These are phyloP conservation scores for Xylaria bambusicola DNA, from an alignment of 495 filamentous ascomycete genomes.

Conservation along the genomic window DNA sequence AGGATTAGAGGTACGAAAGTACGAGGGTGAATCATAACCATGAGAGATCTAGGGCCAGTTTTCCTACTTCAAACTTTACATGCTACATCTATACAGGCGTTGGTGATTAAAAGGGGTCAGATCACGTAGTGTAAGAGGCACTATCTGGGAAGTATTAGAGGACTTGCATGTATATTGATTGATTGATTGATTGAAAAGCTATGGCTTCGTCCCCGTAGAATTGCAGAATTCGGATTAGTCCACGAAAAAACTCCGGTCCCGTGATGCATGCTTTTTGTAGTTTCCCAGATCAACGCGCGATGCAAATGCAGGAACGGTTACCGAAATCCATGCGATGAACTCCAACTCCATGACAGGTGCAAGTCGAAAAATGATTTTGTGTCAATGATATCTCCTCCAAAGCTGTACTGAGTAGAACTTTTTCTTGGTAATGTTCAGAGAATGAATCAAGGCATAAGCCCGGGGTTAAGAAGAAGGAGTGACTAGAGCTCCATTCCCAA, in stretches of 20 bases:
- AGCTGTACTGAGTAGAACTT: no score
- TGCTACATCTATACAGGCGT: constrained; percentile 11
- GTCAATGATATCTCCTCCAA: constrained; percentile 7
- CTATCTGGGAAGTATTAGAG: neutral
- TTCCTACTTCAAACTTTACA: neutral
- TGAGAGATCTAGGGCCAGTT: constrained; percentile 1
- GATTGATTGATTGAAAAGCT: no score
- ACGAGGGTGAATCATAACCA: constrained; percentile 61
- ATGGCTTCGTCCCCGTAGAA: constrained; percentile 8
- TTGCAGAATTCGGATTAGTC: constrained; percentile 10
- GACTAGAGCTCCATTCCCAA: constrained; percentile 77
- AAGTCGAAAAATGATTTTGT: constrained; percentile 7
- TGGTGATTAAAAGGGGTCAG: neutral
- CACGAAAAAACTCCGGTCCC: neutral
- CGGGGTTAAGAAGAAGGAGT: no score
- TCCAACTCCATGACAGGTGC: constrained; percentile 11
- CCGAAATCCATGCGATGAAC: neutral
- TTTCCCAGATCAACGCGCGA: neutral
- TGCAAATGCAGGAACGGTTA: constrained; percentile 3
- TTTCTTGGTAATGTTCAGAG: no score
- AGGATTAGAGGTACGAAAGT: constrained; percentile 73
- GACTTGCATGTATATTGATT: constrained; percentile 18
- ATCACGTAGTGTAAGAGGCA: neutral
- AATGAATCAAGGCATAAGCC: no score
- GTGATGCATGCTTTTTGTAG: constrained; percentile 7